Evolutionary conservation across 2,329 filamentous ascomycete species (phyloP).

Genomic region (Sporothrix luriei): DNA sequence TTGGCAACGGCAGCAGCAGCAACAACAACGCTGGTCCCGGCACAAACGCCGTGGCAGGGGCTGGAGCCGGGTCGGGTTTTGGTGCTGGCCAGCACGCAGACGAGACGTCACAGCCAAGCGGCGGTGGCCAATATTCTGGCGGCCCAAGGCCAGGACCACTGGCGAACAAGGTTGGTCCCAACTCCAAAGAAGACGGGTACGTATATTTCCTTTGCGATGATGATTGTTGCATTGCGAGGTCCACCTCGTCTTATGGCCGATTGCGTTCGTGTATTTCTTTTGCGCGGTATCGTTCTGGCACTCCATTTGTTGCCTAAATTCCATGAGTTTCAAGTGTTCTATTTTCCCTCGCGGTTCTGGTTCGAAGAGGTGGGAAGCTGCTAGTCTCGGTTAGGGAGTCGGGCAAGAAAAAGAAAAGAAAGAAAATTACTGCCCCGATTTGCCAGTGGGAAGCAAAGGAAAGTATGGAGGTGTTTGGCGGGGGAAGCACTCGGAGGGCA

Average conservation of each 20-base stretch:
- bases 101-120: conserved; percentile 40
- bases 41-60: conserved; percentile 30
- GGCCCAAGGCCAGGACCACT: conserved; percentile 25
- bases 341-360: not conserved
- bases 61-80: not conserved
- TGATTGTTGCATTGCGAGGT: not conserved
- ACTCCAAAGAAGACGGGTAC: conserved; percentile 92
- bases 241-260: not conserved
- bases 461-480: not conserved
- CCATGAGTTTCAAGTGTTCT: not conserved
- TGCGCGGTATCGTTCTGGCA: not conserved
- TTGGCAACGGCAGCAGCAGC: conserved; percentile 47
- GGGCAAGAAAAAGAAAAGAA: not conserved
- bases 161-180: conserved; percentile 54
- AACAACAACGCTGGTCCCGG: conserved; percentile 32
- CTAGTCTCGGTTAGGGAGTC: not conserved
- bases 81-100: conserved; percentile 39
- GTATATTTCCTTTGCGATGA: conserved; percentile 43
- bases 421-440: not conserved
- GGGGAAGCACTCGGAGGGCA: not conserved
- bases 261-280: not conserved
- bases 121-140: conserved; percentile 1
- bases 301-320: not conserved
- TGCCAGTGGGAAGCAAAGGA: conserved; percentile 12
- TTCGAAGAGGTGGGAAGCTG: not conserved